A percentile compares a stretch with the other conserved stretches of the same genome.
phyloP scores from a whole-genome alignment of 1,284 basidiomycete genomes.

The Mycosarcoma mackinlayi region DNA sequence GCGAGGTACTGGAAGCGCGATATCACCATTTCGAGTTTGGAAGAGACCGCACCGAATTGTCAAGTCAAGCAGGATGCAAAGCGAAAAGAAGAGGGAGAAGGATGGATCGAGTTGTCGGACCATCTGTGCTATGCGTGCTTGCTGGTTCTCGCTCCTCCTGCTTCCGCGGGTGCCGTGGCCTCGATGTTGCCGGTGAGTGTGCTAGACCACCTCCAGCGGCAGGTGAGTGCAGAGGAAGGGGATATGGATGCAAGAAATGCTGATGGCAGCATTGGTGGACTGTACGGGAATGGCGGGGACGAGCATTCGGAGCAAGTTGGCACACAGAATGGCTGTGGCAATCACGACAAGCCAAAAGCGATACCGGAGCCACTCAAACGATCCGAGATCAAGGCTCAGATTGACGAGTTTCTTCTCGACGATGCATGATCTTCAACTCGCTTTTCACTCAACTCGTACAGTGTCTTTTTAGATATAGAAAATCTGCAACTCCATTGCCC shows the following conservation, averaged over 20 bases:
- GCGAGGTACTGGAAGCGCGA: conserved; percentile 59
- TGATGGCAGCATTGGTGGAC: neutral
- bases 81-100: neutral
- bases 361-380: conserved; percentile 25
- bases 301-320: neutral
- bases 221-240: neutral
- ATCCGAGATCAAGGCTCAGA: conserved; percentile 38
- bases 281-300: neutral
- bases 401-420: conserved; percentile 40
- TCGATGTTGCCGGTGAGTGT: conserved; percentile 26
- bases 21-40: conserved; percentile 48
- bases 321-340: conserved; percentile 1
- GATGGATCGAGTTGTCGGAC: conserved; percentile 23
- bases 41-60: conserved; percentile 16
- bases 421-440: conserved; percentile 6
- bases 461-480: too few species aligned
- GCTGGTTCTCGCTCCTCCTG: conserved; percentile 20
- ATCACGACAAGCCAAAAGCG: conserved; percentile 2
- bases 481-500: neutral
- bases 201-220: conserved; percentile 5
- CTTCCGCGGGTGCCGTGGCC: neutral
- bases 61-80: neutral
- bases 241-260: neutral
- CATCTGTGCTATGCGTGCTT: conserved; percentile 39
- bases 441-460: neutral